Evolutionary conservation across 2,329 filamentous ascomycete species (phyloP).

Genomic region (Cercospora sojina): DNA sequence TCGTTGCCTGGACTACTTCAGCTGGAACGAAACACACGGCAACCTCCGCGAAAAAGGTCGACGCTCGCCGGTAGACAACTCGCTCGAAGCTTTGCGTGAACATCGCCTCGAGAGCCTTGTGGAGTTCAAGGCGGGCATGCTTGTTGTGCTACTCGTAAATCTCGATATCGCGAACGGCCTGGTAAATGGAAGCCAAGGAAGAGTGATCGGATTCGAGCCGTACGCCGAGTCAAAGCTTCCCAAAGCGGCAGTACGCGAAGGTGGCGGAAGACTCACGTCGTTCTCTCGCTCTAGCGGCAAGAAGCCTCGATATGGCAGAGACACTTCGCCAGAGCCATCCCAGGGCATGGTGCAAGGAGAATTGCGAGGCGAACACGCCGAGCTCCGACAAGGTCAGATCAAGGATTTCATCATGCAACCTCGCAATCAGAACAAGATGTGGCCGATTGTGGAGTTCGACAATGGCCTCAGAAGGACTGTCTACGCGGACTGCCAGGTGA

Average conservation of each 20-base stretch:
- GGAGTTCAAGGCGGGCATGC: constrained; percentile 53
- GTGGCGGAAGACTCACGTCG: constrained; percentile 7
- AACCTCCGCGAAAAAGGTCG: constrained; percentile 21
- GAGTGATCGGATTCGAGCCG: constrained; percentile 43
- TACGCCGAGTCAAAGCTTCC: constrained; percentile 22
- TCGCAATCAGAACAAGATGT: constrained; percentile 22
- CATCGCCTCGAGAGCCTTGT: constrained; percentile 50
- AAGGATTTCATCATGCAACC: constrained; percentile 17
- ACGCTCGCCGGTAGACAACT: constrained; percentile 15
- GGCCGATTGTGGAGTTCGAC: constrained; percentile 55
- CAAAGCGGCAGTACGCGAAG: constrained; percentile 16
- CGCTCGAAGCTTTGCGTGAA: constrained; percentile 34
- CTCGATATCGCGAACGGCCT: constrained; percentile 45
- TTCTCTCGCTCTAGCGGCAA: constrained; percentile 6
- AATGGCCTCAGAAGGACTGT: constrained; percentile 52
- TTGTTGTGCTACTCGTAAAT: constrained; percentile 55
- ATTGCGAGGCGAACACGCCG: constrained; percentile 22
- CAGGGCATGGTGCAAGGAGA: constrained; percentile 13
- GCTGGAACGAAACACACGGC: constrained; percentile 21
- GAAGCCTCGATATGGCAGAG: constrained; percentile 11
- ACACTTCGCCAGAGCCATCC: constrained; percentile 17
- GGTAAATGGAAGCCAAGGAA: constrained; percentile 52
- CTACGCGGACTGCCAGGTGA: constrained; percentile 52
- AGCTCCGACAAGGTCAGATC: constrained; percentile 19
- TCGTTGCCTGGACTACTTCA: constrained; percentile 45